Base-by-base conservation (phyloP, 2,329 filamentous ascomycete genomes). In the Sclerotiophoma versabilis region DNA sequence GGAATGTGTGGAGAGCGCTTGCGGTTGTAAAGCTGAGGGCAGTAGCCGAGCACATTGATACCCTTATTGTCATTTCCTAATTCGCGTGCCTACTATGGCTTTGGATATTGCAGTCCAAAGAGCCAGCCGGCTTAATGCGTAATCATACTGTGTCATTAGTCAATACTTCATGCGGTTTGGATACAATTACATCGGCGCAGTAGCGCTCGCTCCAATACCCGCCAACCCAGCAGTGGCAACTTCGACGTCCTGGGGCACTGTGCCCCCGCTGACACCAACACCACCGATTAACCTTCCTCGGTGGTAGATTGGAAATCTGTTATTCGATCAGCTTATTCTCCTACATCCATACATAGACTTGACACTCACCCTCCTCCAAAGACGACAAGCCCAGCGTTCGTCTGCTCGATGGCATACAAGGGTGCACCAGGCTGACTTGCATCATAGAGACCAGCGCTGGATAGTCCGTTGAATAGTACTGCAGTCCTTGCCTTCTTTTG, bases 191-290 rank as follows among this genome's bases (percentile, higher is more conserved):
- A 42, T 45, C 5, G 51, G 36, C 5, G 41, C 33, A 12, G 23
- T 20, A 25, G 34, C 45, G 26, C 51, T 54, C 10, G 54, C 54
- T 15, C 54, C 48, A 39, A 57, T 48, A 6, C 47, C 48, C 5
- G 32, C 27, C 23, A 52, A 22, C 3, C n/a, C 54, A 19, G 54
- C 47, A 11, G 36, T 41, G 17, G 63, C 65, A 36, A 70, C 63
- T 54, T 62, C 45, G 4, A 68, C 50, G 57, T 72, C 69, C 44
- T 70, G 66, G 10, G 49, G 39, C 5, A 70, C 66, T 0, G 61
- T 59, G 1, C 68, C 69, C 14, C 69, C 69, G 48, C 66, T 69
- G 9, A 68, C 67, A 49, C 69, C 69, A 5, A 71, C 63, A 19
- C 63, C 64, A 2, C 69, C 67, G 49, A 72, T 66, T 44, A 72